These are phyloP conservation scores for Solanum bulbocastanum DNA, from an alignment of 257 asterid species.

Conservation along the genomic window DNA sequence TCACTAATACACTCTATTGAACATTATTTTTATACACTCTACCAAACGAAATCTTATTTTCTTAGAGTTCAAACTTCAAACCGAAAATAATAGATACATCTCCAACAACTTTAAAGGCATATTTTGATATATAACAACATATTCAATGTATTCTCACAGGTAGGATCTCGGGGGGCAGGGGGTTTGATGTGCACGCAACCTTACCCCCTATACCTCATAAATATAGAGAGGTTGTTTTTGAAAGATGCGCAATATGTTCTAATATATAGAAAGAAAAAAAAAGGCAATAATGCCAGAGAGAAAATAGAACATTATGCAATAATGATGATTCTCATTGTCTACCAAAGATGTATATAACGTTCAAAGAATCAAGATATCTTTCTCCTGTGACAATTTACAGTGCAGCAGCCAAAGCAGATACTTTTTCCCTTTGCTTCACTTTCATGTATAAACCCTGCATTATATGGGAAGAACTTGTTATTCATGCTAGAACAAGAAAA, in stretches of 20 bases:
- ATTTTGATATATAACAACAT: not conserved
- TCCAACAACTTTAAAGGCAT: not conserved
- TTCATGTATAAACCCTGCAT: conserved; percentile 93
- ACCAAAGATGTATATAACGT: not conserved
- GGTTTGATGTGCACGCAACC: not conserved
- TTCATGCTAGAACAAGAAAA: not conserved
- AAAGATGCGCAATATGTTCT: not conserved
- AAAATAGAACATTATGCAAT: not conserved
- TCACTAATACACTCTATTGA: too few relatives aligned
- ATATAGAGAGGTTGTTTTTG: not conserved
- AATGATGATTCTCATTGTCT: not conserved
- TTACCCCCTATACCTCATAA: not conserved
- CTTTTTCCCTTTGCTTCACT: conserved; percentile 45
- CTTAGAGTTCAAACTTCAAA: not conserved
- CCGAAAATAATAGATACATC: not conserved
- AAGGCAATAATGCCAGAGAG: not conserved
- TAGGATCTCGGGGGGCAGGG: not conserved
- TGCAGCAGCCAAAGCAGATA: conserved; percentile 16
- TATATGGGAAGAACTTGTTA: not conserved
- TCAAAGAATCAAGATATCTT: not conserved
- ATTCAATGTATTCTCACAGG: not conserved
- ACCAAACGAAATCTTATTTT: too few relatives aligned
- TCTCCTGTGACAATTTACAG: not conserved
- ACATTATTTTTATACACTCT: too few relatives aligned
- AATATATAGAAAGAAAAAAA: not conserved